Base-by-base conservation (phyloP, 1,139 yeast genomes). In the Wickerhamomyces sp. region DNA sequence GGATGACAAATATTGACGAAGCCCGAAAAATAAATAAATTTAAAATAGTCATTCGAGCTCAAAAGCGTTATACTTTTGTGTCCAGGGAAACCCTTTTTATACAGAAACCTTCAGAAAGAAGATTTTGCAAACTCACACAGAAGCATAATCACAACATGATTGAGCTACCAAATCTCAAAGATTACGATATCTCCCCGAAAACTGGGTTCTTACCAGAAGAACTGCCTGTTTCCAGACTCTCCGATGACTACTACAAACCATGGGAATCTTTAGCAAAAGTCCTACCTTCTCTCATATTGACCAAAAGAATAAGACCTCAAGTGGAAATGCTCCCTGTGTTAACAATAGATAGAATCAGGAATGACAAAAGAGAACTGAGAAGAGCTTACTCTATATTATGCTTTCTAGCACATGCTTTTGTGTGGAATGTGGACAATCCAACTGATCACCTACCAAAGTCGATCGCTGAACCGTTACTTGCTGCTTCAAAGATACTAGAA, bases 341-440 rank as follows among this genome's bases (percentile, higher is more conserved):
- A 39, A 58, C 73, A 3, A 72, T 76, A 0, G 72, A 69, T 6
- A 55, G 65, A 10, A 69, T 89, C 34, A 54, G 55, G 4, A 50
- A 64, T 1, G 73, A 63, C 34, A 61, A 64, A 37, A 69, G 71
- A 23, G 82, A 89, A 55, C 73, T 75, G 61, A 76, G 95, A 60
- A 74, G 97, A 54, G 96, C 96, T 0, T 87, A 86, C 63, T 81
- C 85, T 23, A 71, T 88, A 4, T 70, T 91, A 31, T 82, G 93
- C 10, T 90, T 90, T 58, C 64, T 91, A 46, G 78, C 88, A 8
- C 96, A 91, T 64, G 95, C 94, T 1, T 91, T 91, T 61, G 81
- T 91, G 26, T 91, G 98, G 98, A 83, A 84, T 3, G 78, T 79
- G 31, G 82, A 81, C 39, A 75, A 73, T 38, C 86, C 96, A 8